phyloP scores from a whole-genome alignment of 2,329 filamentous ascomycete species.

The Metarhizium rileyi region DNA sequence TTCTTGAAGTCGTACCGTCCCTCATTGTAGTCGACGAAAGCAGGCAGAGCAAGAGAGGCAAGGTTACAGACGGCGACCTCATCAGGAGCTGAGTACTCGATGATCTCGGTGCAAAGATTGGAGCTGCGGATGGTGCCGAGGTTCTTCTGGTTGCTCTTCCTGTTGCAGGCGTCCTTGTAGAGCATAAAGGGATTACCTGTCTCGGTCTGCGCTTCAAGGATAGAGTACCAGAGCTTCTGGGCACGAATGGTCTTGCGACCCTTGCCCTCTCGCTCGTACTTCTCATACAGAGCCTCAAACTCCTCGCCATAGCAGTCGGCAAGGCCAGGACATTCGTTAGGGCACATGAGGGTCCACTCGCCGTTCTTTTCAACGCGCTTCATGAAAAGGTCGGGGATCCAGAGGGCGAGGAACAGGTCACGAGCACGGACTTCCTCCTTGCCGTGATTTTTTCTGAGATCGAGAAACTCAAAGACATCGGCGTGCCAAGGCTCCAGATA shows the following conservation, averaged over 20 bases:
- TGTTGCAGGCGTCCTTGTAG: constrained; percentile 97
- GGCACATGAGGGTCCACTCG: constrained; percentile 97
- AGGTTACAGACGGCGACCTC: constrained; percentile 98
- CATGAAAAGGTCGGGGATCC: constrained; percentile 99
- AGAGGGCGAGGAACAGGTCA: constrained; percentile 94
- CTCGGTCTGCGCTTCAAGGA: constrained; percentile 96
- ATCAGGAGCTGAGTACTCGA: constrained; percentile 94
- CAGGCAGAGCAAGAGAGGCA: constrained; percentile 84
- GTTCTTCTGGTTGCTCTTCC: constrained; percentile 99
- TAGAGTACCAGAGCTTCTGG: constrained; percentile 99
- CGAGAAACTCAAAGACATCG: constrained; percentile 94
- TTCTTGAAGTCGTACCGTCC: constrained; percentile 92
- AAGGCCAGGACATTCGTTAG: constrained; percentile 88
- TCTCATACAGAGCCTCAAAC: constrained; percentile 89
- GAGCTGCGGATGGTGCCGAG: constrained; percentile 96
- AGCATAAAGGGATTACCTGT: constrained; percentile 99
- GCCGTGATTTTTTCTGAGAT: constrained; percentile 97
- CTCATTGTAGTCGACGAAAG: constrained; percentile 77
- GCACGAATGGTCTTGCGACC: constrained; percentile 89
- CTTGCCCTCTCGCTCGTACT: constrained; percentile 79
- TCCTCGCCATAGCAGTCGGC: constrained; percentile 97
- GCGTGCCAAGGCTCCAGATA: constrained; percentile 99
- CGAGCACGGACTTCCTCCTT: constrained; percentile 97
- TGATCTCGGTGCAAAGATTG: constrained; percentile 96
- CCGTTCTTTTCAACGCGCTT: constrained; percentile 96